Evolutionary conservation across 768 basidiomycete species (phyloP).

Genomic region (Rhizopogon vulgaris): DNA sequence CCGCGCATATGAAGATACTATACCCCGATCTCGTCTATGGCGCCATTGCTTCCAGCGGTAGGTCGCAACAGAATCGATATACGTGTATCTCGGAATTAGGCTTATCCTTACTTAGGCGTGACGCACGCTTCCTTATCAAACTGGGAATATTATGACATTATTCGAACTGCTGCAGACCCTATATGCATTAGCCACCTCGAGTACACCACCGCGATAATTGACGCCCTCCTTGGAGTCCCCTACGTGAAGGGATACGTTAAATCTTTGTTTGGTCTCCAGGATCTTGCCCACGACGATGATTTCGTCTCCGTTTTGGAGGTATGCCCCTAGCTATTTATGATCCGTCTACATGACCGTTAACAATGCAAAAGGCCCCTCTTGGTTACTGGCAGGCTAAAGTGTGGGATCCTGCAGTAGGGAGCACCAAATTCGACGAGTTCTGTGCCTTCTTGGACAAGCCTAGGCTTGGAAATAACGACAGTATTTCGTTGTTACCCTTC

Average conservation of each 20-base stretch:
- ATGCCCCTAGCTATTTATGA: conserved; percentile 12
- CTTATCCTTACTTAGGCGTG: conserved; percentile 44
- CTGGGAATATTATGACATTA: conserved; percentile 88
- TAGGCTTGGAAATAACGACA: conserved; percentile 20
- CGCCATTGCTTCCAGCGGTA: conserved; percentile 83
- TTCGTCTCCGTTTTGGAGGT: conserved; percentile 69
- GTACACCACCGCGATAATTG: conserved; percentile 53
- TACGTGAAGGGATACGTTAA: conserved; percentile 52
- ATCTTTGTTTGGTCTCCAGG: conserved; percentile 66
- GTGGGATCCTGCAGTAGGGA: conserved; percentile 76
- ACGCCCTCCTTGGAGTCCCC: conserved; percentile 48
- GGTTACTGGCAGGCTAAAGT: conserved; percentile 77
- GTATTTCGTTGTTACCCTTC: conserved; percentile 36
- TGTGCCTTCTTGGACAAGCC: conserved; percentile 52
- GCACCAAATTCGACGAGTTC: conserved; percentile 60
- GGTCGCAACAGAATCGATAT: conserved; percentile 11
- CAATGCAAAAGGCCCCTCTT: conserved; percentile 45
- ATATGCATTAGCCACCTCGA: conserved; percentile 55
- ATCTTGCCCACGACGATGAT: conserved; percentile 67
- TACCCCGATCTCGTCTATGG: conserved; percentile 89
- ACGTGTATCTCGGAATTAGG: not conserved
- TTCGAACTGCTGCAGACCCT: conserved; percentile 60
- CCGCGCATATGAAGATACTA: conserved; percentile 84
- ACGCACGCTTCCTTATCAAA: conserved; percentile 78
- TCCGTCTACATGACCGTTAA: conserved; percentile 2